A percentile compares a stretch with the other conserved stretches of the same genome.
These are phyloP conservation scores for Apiospora pterosperma DNA, from an alignment of 2,329 filamentous ascomycete genomes.

Conservation along the genomic window DNA sequence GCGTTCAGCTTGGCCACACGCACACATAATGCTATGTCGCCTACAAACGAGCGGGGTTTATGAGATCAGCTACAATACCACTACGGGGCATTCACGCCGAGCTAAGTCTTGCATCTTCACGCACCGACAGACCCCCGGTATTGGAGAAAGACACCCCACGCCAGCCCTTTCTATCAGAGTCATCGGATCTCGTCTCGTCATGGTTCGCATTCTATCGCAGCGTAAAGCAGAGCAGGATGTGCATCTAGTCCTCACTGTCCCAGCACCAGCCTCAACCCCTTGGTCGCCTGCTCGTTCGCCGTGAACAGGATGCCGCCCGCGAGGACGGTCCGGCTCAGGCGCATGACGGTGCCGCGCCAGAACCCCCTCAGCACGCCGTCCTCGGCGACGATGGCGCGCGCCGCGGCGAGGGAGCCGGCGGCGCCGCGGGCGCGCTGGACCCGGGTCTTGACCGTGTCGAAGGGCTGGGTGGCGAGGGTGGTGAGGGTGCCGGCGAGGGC, in stretches of 20 bases:
- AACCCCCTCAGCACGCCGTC: conserved; percentile 53
- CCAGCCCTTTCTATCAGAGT: background rate
- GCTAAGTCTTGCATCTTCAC: background rate
- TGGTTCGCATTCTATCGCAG: background rate
- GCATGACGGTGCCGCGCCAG: conserved; percentile 64
- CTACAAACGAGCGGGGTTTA: too few relatives aligned
- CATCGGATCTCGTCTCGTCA: background rate
- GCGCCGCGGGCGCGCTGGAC: conserved; percentile 54
- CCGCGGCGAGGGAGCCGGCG: conserved; percentile 47
- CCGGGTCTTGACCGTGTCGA: conserved; percentile 59
- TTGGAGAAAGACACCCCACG: background rate
- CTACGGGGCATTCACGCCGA: background rate
- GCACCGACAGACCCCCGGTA: background rate
- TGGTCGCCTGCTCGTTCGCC: conserved; percentile 28
- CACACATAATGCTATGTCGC: too few relatives aligned
- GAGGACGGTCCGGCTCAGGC: conserved; percentile 56
- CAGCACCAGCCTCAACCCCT: conserved; percentile 16
- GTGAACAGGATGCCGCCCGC: conserved; percentile 30
- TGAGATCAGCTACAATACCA: background rate
- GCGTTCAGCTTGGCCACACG: background rate
- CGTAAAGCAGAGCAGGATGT: too few relatives aligned
- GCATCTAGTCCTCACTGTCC: background rate
- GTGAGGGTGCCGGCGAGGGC: conserved; percentile 35
- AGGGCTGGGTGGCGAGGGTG: conserved; percentile 53
- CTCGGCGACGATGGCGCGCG: conserved; percentile 49